phyloP scores from a whole-genome alignment of 2,329 filamentous ascomycete genomes.

The Fusarium falciforme region DNA sequence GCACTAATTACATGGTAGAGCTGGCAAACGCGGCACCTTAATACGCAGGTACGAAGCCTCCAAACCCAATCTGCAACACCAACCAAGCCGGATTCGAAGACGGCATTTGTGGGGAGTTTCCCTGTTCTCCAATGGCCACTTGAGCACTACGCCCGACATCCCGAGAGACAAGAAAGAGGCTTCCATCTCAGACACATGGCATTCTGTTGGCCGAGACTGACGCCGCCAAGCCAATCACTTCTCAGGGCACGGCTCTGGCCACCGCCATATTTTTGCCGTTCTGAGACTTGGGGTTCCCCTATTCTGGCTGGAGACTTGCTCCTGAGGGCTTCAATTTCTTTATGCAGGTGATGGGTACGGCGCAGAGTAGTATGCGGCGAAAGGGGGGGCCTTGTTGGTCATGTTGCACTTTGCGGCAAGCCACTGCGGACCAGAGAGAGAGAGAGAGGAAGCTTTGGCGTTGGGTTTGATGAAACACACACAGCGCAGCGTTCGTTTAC shows the following conservation, averaged over 20 bases:
- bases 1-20: background rate
- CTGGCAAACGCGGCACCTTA: background rate
- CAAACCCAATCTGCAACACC: background rate
- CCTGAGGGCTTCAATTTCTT: conserved; percentile 5
- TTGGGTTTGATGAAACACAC: background rate
- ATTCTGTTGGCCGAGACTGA: conserved; percentile 10
- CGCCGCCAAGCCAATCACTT: conserved; percentile 33
- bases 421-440: background rate
- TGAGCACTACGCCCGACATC: background rate
- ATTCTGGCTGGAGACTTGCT: conserved; percentile 18
- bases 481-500: background rate
- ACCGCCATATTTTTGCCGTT: conserved; percentile 27
- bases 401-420: conserved; percentile 2
- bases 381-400: background rate
- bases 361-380: conserved; percentile 5
- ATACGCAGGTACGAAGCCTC: background rate
- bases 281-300: conserved; percentile 30
- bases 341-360: conserved; percentile 2
- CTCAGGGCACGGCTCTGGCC: conserved; percentile 23
- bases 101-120: background rate
- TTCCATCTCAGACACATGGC: background rate
- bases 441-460: background rate
- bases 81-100: background rate
- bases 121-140: background rate
- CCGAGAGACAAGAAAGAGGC: background rate